These are phyloP conservation scores for Wickerhamomyces rabaulensis DNA, from an alignment of 805 yeast species.

Conservation along the genomic window DNA sequence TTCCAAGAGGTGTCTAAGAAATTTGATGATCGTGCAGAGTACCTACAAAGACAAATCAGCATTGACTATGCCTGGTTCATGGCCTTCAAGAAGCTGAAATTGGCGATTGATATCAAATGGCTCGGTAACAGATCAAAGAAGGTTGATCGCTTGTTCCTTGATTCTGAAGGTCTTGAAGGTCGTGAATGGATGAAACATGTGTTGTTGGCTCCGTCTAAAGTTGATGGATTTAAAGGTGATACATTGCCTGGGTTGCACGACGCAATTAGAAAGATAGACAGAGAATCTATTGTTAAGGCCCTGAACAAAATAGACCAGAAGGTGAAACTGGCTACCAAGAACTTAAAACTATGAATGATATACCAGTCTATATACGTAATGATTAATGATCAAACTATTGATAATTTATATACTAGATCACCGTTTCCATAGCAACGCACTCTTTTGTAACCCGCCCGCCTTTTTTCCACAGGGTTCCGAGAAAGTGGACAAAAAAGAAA, in stretches of 20 bases:
- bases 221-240: conserved; percentile 44
- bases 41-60: conserved; percentile 45
- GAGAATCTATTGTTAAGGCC: conserved; percentile 23
- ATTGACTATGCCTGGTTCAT: conserved; percentile 80
- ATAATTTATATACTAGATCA: no score
- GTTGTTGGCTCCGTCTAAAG: conserved; percentile 54
- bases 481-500: not conserved
- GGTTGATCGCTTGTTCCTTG: conserved; percentile 25
- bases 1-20: conserved; percentile 4
- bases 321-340: conserved; percentile 3
- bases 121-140: conserved; percentile 39
- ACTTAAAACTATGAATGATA: conserved; percentile 4
- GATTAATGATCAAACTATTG: no score
- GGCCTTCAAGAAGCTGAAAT: conserved; percentile 49
- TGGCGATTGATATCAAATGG: conserved; percentile 52
- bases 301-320: conserved; percentile 6
- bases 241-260: conserved; percentile 58
- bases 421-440: not conserved
- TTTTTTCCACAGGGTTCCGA: no score
- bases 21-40: conserved; percentile 44
- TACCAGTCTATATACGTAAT: no score
- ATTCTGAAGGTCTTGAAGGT: conserved; percentile 39
- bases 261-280: conserved; percentile 42
- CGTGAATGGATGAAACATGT: conserved; percentile 62
- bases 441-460: not conserved